These are phyloP conservation scores for Erodium chrysanthum DNA, from an alignment of 441 rosid species.

Conservation along the genomic window DNA sequence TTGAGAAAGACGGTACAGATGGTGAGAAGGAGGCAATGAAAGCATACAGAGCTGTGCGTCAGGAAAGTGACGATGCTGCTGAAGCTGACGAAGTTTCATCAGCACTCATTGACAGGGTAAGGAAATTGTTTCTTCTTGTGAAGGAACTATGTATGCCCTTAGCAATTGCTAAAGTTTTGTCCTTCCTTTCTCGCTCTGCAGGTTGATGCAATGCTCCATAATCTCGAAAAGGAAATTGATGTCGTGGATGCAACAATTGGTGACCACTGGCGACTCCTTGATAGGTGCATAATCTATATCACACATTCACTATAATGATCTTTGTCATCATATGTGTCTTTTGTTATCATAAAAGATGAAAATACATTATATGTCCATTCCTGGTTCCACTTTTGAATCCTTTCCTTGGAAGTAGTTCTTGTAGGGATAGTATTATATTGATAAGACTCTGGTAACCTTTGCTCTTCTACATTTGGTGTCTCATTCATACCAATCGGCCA, in stretches of 20 bases:
- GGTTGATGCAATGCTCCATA: slow-evolving; percentile 80
- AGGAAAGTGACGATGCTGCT: slow-evolving; percentile 37
- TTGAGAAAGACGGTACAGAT: slow-evolving; percentile 53
- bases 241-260: slow-evolving; percentile 72
- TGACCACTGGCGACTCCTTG: slow-evolving; percentile 65
- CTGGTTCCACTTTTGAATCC: too few relatives aligned
- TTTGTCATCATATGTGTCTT: neutral
- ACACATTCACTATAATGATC: neutral
- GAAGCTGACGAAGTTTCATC: slow-evolving; percentile 31
- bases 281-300: slow-evolving; percentile 40
- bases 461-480: neutral
- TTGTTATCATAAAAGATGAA: too few relatives aligned
- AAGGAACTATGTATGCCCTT: slow-evolving; percentile 2
- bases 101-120: slow-evolving; percentile 65
- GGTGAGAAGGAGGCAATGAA: slow-evolving; percentile 52
- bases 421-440: neutral
- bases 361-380: neutral
- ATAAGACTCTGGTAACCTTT: neutral
- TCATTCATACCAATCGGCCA: neutral
- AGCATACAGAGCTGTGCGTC: slow-evolving; percentile 67
- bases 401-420: neutral
- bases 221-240: slow-evolving; percentile 86
- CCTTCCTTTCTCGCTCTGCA: slow-evolving; percentile 19
- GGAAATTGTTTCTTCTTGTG: neutral
- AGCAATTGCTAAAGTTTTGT: slow-evolving; percentile 15